phyloP scores from a whole-genome alignment of 352 stramenopile species.

The Phytophthora cactorum region DNA sequence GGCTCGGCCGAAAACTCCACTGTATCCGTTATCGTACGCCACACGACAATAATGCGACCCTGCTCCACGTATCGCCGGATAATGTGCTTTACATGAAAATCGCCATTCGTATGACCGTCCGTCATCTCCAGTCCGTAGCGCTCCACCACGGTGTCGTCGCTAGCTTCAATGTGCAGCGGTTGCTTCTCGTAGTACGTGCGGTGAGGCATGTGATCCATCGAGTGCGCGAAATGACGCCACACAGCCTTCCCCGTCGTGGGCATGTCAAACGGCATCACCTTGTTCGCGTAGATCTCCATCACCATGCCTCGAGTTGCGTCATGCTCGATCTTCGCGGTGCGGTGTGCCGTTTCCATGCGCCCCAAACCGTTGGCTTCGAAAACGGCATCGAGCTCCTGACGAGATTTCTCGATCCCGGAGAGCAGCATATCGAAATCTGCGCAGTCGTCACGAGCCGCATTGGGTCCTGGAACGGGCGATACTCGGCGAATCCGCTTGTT shows the following conservation, averaged over 20 bases:
- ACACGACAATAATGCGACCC: conserved; percentile 44
- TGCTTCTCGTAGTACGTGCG: conserved; percentile 47
- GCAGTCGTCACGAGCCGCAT: conserved; percentile 29
- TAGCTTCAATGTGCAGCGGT: conserved; percentile 42
- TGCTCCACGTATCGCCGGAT: conserved; percentile 42
- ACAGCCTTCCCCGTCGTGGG: conserved; percentile 37
- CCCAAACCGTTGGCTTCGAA: conserved; percentile 46
- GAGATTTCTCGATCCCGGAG: conserved; percentile 36
- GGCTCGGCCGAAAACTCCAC: conserved; percentile 46
- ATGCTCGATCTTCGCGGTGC: conserved; percentile 42
- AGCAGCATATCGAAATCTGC: conserved; percentile 41
- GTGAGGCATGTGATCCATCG: conserved; percentile 44
- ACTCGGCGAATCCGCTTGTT: conserved; percentile 37
- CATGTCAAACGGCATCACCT: conserved; percentile 45
- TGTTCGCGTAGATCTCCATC: conserved; percentile 51
- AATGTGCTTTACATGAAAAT: conserved; percentile 45
- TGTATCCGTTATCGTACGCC: conserved; percentile 45
- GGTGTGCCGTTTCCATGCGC: conserved; percentile 37
- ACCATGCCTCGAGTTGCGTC: conserved; percentile 41
- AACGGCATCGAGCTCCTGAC: conserved; percentile 38
- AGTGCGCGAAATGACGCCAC: conserved; percentile 47
- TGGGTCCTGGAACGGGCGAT: conserved; percentile 16
- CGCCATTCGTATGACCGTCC: conserved; percentile 39
- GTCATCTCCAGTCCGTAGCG: conserved; percentile 41
- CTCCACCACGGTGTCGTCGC: conserved; percentile 42